phyloP scores from a whole-genome alignment of 306 rosid genomes.

The Medicago arabica region DNA sequence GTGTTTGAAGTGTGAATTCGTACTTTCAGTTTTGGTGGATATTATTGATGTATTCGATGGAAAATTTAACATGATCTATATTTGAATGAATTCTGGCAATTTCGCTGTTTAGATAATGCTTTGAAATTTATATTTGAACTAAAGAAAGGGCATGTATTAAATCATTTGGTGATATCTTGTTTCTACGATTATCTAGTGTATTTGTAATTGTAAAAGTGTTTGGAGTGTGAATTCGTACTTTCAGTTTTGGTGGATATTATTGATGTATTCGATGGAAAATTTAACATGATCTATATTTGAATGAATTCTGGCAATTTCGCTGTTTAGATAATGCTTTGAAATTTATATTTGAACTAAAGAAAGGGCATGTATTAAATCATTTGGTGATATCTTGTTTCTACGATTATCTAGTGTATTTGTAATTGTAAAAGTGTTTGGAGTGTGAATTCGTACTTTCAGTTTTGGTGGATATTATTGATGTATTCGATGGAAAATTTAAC shows the following conservation, averaged over 20 bases:
- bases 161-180: conserved; percentile 19
- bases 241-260: conserved; percentile 19
- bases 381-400: conserved; percentile 13
- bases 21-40: conserved; percentile 17
- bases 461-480: conserved; percentile 24
- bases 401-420: conserved; percentile 3
- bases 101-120: conserved; percentile 12
- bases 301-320: not conserved
- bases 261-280: conserved; percentile 28
- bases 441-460: conserved; percentile 9
- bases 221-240: conserved; percentile 19
- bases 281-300: conserved; percentile 2
- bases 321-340: conserved; percentile 1
- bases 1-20: conserved; percentile 10
- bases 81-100: not conserved
- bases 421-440: conserved; percentile 19
- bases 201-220: conserved; percentile 5
- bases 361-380: conserved; percentile 12
- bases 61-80: conserved; percentile 20
- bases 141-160: not conserved
- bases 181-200: not conserved
- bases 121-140: conserved; percentile 4
- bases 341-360: conserved; percentile 1
- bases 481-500: conserved; percentile 23
- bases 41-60: conserved; percentile 23